Percentiles rank a stretch among this genome's conserved stretches.
phyloP scores from a whole-genome alignment of 139 green algal genomes.

The Coccomyxa sp. region DNA sequence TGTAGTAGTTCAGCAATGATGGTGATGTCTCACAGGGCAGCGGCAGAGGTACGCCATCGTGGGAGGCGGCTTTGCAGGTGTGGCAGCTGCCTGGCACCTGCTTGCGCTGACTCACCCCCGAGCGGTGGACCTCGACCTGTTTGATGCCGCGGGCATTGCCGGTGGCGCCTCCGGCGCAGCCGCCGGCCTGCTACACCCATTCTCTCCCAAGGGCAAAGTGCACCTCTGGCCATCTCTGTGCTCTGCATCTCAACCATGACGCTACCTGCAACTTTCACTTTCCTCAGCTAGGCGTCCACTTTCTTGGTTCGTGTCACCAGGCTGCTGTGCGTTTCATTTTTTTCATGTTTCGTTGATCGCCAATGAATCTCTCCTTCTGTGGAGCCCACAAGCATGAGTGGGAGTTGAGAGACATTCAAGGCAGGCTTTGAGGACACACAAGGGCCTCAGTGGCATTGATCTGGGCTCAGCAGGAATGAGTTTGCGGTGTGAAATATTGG shows the following conservation, averaged over 20 bases:
- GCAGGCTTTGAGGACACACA: too few species aligned
- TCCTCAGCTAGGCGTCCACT: background rate
- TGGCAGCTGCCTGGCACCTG: constrained; percentile 67
- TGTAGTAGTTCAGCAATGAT: too few species aligned
- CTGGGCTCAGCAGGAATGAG: too few species aligned
- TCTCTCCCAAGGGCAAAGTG: constrained; percentile 69
- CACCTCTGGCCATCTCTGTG: too few species aligned
- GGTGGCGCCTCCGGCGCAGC: constrained; percentile 80
- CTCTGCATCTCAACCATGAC: background rate
- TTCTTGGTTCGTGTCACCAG: background rate
- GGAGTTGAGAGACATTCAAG: too few species aligned
- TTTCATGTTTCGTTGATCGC: background rate
- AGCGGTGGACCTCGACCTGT: constrained; percentile 57
- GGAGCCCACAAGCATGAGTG: background rate
- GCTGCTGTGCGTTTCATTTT: background rate
- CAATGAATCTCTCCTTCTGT: background rate
- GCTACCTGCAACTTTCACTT: background rate
- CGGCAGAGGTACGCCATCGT: constrained; percentile 56
- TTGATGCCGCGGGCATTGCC: constrained; percentile 67
- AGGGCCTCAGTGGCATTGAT: too few species aligned
- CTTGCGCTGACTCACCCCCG: constrained; percentile 22
- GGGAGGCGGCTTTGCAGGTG: constrained; percentile 74
- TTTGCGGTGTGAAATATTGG: too few species aligned
- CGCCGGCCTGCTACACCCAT: constrained; percentile 88
- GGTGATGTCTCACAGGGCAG: background rate